Evolutionary conservation across 768 basidiomycete genomes (phyloP).

Genomic region (Tulasnella sp.): DNA sequence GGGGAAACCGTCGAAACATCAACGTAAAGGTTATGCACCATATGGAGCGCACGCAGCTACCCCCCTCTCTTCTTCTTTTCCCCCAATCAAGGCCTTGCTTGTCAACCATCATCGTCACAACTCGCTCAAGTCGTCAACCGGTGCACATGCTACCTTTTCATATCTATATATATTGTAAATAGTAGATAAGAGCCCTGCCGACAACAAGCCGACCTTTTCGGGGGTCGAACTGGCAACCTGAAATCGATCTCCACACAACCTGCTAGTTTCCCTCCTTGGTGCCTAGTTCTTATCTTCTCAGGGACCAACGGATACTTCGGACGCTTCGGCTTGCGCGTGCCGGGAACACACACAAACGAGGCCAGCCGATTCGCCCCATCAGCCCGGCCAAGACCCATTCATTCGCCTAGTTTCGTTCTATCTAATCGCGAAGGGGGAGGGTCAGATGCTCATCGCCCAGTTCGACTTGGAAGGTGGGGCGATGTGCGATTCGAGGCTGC

Average conservation of each 20-base stretch:
- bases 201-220: neutral
- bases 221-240: neutral
- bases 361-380: neutral
- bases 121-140: constrained; percentile 7
- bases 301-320: constrained; percentile 10
- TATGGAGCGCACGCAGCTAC: constrained; percentile 8
- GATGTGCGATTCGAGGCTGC: neutral
- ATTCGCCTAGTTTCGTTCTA: neutral
- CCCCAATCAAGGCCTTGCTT: neutral
- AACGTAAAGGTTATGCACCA: constrained; percentile 15
- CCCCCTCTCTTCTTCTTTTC: neutral
- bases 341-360: neutral
- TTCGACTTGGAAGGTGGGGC: neutral
- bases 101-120: neutral
- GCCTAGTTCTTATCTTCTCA: constrained; percentile 18
- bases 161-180: neutral
- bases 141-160: neutral
- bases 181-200: neutral
- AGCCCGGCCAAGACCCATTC: neutral
- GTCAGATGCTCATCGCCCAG: neutral
- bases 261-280: neutral
- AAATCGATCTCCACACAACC: constrained; percentile 1
- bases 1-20: constrained; percentile 1
- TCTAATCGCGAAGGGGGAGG: neutral
- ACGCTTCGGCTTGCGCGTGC: constrained; percentile 1